phyloP scores from a whole-genome alignment of 2,329 filamentous ascomycete species.

The Lachnellula willkommii region DNA sequence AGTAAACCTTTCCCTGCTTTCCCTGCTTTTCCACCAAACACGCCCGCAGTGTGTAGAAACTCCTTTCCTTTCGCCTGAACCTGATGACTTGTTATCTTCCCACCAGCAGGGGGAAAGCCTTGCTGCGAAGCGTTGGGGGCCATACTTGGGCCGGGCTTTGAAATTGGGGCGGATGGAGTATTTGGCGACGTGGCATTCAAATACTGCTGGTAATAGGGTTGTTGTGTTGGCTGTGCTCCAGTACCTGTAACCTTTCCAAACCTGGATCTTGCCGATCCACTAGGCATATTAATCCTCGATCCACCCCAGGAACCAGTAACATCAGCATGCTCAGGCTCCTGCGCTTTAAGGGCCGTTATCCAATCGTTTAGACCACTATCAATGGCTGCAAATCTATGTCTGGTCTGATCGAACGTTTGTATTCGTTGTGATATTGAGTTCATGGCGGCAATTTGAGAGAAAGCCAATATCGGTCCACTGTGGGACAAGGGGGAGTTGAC shows the following conservation, averaged over 20 bases:
- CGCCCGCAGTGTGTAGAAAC: constrained; percentile 74
- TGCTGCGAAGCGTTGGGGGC: constrained; percentile 21
- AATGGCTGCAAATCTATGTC: constrained; percentile 62
- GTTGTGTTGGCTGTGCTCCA: constrained; percentile 29
- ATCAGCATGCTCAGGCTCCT: constrained; percentile 45
- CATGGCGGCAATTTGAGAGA: constrained; percentile 73
- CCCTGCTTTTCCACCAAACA: constrained; percentile 60
- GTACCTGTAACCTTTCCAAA: constrained; percentile 17
- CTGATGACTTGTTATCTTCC: constrained; percentile 32
- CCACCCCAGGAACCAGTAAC: constrained; percentile 22
- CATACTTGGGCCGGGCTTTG: constrained; percentile 16
- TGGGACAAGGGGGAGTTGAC: constrained; percentile 9
- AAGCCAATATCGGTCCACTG: constrained; percentile 33
- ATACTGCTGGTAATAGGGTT: constrained; percentile 54
- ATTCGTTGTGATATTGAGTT: constrained; percentile 63
- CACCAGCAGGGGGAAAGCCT: constrained; percentile 20
- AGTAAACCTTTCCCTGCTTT: constrained; percentile 88
- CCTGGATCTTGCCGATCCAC: constrained; percentile 19
- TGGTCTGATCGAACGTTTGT: constrained; percentile 65
- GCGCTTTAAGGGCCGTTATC: constrained; percentile 42
- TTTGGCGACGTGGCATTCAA: constrained; percentile 42
- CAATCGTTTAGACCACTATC: constrained; percentile 68
- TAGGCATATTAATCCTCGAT: constrained; percentile 12
- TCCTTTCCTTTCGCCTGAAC: constrained; percentile 73
- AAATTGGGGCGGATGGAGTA: constrained; percentile 16